These are phyloP conservation scores for Porodaedalea pini DNA, from an alignment of 1,284 basidiomycete species.

Conservation along the genomic window DNA sequence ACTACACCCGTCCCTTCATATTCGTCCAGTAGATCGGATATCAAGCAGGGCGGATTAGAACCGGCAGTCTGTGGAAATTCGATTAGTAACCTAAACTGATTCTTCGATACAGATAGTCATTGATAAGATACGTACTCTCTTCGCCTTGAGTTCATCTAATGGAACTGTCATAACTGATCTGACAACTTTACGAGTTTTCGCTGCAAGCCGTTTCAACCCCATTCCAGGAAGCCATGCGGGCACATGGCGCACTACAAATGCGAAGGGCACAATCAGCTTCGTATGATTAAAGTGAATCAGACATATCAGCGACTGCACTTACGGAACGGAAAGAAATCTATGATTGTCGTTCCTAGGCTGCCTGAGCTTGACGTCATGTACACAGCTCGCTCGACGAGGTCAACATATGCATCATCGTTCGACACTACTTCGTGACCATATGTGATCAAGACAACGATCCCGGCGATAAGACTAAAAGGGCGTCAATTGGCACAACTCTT, in stretches of 20 bases:
- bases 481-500: neutral
- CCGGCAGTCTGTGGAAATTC: neutral
- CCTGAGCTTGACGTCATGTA: neutral
- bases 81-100: neutral
- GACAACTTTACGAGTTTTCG: slow-evolving; percentile 2
- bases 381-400: neutral
- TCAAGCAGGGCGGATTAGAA: neutral
- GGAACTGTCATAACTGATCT: neutral
- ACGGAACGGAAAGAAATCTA: slow-evolving; percentile 14
- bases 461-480: neutral
- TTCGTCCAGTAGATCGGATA: slow-evolving; percentile 4
- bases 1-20: neutral
- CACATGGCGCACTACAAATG: slow-evolving; percentile 7
- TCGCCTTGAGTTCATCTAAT: neutral
- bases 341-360: neutral
- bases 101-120: neutral
- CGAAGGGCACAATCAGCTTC: neutral
- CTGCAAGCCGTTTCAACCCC: slow-evolving; percentile 5
- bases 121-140: slow-evolving; percentile 1
- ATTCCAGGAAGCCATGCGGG: slow-evolving; percentile 16
- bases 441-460: neutral
- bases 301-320: neutral
- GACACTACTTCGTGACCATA: slow-evolving; percentile 5
- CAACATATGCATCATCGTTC: slow-evolving; percentile 3
- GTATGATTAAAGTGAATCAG: neutral